These are phyloP conservation scores for Biscutella auriculata DNA, from an alignment of 441 rosid species.

Conservation along the genomic window DNA sequence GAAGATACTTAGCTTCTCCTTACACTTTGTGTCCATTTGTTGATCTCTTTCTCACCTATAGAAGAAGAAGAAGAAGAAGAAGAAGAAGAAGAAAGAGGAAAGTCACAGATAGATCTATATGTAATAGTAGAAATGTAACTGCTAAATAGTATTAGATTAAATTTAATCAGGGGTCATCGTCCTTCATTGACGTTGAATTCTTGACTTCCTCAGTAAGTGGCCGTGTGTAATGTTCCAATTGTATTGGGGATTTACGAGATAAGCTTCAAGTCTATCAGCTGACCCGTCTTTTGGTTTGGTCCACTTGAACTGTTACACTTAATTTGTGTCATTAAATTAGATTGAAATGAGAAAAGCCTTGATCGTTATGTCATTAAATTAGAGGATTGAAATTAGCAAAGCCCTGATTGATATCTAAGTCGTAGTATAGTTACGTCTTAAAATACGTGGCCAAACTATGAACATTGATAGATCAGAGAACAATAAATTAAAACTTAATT, in stretches of 20 bases:
- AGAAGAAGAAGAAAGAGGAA: too few relatives aligned
- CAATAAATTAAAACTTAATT: neutral
- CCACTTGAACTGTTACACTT: neutral
- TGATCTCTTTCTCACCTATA: neutral
- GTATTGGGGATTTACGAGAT: neutral
- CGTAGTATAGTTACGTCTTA: too few relatives aligned
- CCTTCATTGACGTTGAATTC: constrained; percentile 4
- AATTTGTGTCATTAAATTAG: neutral
- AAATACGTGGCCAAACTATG: neutral
- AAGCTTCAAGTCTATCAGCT: neutral
- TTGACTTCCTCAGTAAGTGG: neutral
- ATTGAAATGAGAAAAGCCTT: neutral
- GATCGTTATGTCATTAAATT: too few relatives aligned
- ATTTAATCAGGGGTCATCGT: neutral
- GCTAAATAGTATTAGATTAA: neutral
- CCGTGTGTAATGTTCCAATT: neutral
- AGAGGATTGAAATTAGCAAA: too few relatives aligned
- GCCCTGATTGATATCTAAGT: too few relatives aligned
- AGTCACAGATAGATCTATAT: neutral
- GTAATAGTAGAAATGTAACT: neutral
- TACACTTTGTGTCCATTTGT: neutral
- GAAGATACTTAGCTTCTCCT: neutral
- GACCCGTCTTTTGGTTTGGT: neutral
- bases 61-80: too few relatives aligned
- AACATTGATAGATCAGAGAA: neutral